A percentile compares a stretch with the other conserved stretches of the same genome.
These are phyloP conservation scores for Anthostomella pinea DNA, from an alignment of 2,329 filamentous ascomycete species.

Conservation along the genomic window DNA sequence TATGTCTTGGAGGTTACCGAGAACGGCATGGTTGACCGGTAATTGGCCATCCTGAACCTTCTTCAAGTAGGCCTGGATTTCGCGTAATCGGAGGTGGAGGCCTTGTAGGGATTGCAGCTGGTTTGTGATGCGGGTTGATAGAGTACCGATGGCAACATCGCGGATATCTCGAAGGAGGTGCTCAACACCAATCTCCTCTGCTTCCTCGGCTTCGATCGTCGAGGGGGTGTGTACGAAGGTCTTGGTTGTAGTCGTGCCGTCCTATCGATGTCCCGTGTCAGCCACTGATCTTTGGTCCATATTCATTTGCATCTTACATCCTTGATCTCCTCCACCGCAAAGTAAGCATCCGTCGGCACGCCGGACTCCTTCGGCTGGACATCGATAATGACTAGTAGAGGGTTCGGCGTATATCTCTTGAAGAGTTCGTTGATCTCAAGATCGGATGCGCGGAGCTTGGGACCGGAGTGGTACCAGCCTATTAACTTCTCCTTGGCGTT, in stretches of 20 bases:
- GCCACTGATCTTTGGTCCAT: neutral
- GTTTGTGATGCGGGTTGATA: conserved; percentile 95
- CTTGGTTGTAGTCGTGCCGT: conserved; percentile 93
- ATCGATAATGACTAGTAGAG: conserved; percentile 94
- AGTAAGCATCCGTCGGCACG: conserved; percentile 97
- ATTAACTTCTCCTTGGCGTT: conserved; percentile 98
- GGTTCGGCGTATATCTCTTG: conserved; percentile 97
- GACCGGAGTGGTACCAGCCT: conserved; percentile 98
- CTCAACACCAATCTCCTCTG: conserved; percentile 98
- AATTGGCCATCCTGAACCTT: conserved; percentile 92
- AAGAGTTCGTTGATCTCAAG: conserved; percentile 99
- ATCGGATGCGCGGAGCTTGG: conserved; percentile 94
- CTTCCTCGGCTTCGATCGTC: conserved; percentile 97
- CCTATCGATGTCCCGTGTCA: conserved; percentile 50
- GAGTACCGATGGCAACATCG: conserved; percentile 93
- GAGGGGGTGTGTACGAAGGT: conserved; percentile 98
- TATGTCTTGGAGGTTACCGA: conserved; percentile 97
- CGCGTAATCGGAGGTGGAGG: conserved; percentile 86
- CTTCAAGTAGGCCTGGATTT: conserved; percentile 92
- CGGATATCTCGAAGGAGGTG: conserved; percentile 96
- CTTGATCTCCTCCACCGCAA: conserved; percentile 99
- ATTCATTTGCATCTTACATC: conserved; percentile 62
- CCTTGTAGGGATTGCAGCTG: conserved; percentile 97
- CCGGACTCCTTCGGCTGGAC: conserved; percentile 97
- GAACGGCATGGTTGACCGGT: conserved; percentile 93